A percentile compares a stretch with the other conserved stretches of the same genome.
Evolutionary conservation across 179 eudicot genomes (phyloP).

Genomic region (Drosera spatulata): DNA sequence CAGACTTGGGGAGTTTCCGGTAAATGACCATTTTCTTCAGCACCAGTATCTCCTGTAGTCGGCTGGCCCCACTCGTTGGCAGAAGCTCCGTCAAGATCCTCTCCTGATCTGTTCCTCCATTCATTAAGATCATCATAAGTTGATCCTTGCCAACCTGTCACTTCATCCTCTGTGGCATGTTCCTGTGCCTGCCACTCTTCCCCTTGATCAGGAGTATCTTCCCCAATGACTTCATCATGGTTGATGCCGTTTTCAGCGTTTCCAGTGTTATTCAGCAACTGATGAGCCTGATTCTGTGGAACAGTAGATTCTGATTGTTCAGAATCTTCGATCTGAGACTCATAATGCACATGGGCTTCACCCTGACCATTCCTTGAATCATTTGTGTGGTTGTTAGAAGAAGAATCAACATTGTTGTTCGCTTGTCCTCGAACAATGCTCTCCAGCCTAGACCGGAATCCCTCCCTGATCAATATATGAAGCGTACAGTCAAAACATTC

Average conservation of each 20-base stretch:
- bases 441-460: conserved; percentile 71
- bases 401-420: conserved; percentile 39
- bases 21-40: conserved; percentile 17
- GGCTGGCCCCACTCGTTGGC: conserved; percentile 36
- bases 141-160: conserved; percentile 32
- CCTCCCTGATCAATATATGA: conserved; percentile 46
- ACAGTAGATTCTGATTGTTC: conserved; percentile 31
- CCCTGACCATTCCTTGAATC: conserved; percentile 38
- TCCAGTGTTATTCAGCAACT: conserved; percentile 26
- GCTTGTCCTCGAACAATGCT: conserved; percentile 61
- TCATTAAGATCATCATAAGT: conserved; percentile 32
- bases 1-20: conserved; percentile 34
- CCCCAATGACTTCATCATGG: conserved; percentile 27
- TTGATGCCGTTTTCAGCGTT: conserved; percentile 23
- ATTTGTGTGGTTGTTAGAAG: conserved; percentile 24
- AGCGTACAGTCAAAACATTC: background rate
- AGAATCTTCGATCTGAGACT: conserved; percentile 29
- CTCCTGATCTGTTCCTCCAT: conserved; percentile 38
- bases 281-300: conserved; percentile 32
- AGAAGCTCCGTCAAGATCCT: conserved; percentile 24
- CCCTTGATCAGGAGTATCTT: conserved; percentile 28
- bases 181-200: conserved; percentile 47
- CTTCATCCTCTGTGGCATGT: conserved; percentile 38
- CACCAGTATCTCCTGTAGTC: conserved; percentile 27
- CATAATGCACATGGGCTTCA: conserved; percentile 23